phyloP scores from a whole-genome alignment of 768 basidiomycete species.

The Russula earlei region DNA sequence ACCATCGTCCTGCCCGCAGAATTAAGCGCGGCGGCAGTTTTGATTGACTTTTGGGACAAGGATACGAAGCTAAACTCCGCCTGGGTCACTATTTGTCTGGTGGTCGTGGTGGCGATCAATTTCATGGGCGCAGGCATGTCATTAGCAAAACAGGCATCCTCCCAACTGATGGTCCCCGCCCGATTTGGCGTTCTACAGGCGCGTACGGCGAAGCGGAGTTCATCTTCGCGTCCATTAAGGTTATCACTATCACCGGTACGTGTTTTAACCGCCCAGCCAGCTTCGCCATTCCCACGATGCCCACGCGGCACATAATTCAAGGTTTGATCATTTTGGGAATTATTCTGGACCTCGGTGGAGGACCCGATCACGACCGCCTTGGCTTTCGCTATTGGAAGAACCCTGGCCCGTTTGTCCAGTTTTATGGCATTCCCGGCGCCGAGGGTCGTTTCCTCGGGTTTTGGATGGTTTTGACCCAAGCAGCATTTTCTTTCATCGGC shows the following conservation, averaged over 20 bases:
- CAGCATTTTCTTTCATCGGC: constrained; percentile 89
- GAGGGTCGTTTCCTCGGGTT: constrained; percentile 71
- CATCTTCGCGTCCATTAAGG: constrained; percentile 84
- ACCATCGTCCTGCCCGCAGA: constrained; percentile 62
- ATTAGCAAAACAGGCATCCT: neutral
- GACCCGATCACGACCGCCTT: constrained; percentile 63
- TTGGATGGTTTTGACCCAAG: constrained; percentile 69
- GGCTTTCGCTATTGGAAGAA: constrained; percentile 78
- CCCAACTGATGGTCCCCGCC: too few species aligned
- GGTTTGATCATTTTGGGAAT: constrained; percentile 45
- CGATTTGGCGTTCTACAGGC: constrained; percentile 26
- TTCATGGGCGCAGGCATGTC: constrained; percentile 14
- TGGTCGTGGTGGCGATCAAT: constrained; percentile 46
- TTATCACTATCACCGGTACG: constrained; percentile 65
- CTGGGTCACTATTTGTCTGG: constrained; percentile 71
- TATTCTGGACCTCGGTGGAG: constrained; percentile 82
- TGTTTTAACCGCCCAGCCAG: neutral
- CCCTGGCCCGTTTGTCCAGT: constrained; percentile 85
- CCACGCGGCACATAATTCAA: constrained; percentile 12
- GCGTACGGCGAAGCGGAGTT: constrained; percentile 85
- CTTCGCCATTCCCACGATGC: constrained; percentile 30
- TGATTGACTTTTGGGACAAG: constrained; percentile 67
- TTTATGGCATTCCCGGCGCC: constrained; percentile 46
- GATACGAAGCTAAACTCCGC: constrained; percentile 50
- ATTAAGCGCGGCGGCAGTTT: constrained; percentile 61